Base-by-base conservation (phyloP, 306 rosid species). In the Quillaja saponaria region DNA sequence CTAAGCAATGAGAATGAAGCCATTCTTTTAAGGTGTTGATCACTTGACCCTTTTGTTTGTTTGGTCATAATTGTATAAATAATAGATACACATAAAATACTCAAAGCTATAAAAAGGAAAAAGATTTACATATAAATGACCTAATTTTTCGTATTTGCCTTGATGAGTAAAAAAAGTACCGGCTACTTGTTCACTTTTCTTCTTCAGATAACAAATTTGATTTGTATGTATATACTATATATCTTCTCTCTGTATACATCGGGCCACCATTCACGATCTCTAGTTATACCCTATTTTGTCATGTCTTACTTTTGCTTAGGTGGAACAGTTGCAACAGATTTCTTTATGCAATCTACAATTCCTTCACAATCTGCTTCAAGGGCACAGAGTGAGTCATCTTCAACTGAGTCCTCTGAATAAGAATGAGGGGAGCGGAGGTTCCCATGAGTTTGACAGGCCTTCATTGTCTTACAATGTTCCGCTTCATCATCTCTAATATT, bases 401-500 rank as follows among this genome's bases (percentile, higher is more conserved):
- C 82, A 17, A 55, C 61, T 0, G 66, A 56, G 8, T 67, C 81
- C 76, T 72, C 95, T 7, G 69, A 38, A 64, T 21, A 65, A 1
- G 99, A 80, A 81, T 88, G 99, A 49, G 99, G 96, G 16, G 96
- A 92, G 62, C 83, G 81, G 64, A 92, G 95, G 78, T 84, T 92
- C 58, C 99, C 99, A 10, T 66, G 80, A 52, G 84, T 86, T 77
- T 92, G 99, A 57, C 99, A 92, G 66, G 95, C 99, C 81, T 65
- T 92, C 99, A 92, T 92, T 3, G 99, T 89, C 82, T 92, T 92
- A 42, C 99, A 92, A 61, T 92, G 99, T 69, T 92, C 99, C 28
- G 89, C 99, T 80, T 92, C 99, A 21, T 92, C 99, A 11, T 92
- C 99, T 86, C 99, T 78, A 40, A 92, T 70, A 73, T 92, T 92